Evolutionary conservation across 441 rosid species (phyloP), one percentile per base, ranked within the genome.

Genomic region (Macaranga tanarius): DNA sequence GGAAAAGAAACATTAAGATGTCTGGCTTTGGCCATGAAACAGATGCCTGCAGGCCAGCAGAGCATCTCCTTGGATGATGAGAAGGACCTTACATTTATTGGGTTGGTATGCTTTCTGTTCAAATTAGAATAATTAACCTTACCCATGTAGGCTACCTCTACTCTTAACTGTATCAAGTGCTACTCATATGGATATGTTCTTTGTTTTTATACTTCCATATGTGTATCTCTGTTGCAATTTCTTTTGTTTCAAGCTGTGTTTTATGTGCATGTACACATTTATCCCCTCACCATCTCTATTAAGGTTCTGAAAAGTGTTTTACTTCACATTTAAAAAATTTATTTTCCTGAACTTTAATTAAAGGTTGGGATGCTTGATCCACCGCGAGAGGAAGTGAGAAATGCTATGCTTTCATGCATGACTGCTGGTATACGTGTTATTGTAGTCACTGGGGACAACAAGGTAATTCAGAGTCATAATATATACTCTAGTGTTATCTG

Each of bases 311-410:
- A 42, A 56, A 31, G 58, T 16, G 22, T 70, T 48, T 47, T 44
- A 22, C 40, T 61, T 22, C 50, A 28, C n/a, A 19, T 34, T 66
- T 34, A 34, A 34, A 34, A 0, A 34, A 34, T 34, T 34, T 34
- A 34, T 34, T 34, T 34, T 34, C 2, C 38, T 34, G 38, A 34
- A 34, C 67, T 72, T 12, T 10, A 55, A 72, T 72, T 74, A 70
- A 84, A 95, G 98, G 97, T 95, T 82, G 99, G 99, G 84, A 92
- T 95, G 93, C 92, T 89, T 88, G 99, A 95, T 87, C 99, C 99
- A 73, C 98, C 98, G 61, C 88, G 99, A 81, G 88, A 92, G 80
- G 99, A 93, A 91, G 99, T 95, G 69, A 89, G 86, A 82, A 90
- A 83, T 85, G 98, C 99, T 76, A 95, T 95, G 93, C 86, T 91